Evolutionary conservation across 1,284 basidiomycete species (phyloP).

Genomic region (Pyrrhoderma noxium): DNA sequence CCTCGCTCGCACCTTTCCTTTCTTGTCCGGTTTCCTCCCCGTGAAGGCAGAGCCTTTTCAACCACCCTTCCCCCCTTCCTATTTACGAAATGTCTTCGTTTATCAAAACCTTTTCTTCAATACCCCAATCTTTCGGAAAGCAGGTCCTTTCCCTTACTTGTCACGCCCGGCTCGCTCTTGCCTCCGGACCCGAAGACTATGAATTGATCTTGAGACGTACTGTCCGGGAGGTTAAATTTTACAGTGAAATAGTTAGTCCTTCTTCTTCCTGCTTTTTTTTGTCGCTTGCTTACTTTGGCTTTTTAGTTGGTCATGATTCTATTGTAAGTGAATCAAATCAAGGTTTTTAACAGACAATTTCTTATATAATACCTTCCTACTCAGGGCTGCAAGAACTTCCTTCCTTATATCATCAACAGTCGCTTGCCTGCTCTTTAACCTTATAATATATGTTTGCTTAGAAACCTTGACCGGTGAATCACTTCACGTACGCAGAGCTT

Average conservation of each 20-base stretch:
- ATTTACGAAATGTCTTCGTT: too few relatives aligned
- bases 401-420: constrained; percentile 10
- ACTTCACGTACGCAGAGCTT: too few relatives aligned
- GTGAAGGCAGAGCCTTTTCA: too few relatives aligned
- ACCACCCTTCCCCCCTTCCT: too few relatives aligned
- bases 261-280: background rate
- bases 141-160: constrained; percentile 13
- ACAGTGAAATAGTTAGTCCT: constrained; percentile 14
- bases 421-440: constrained; percentile 15
- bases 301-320: constrained; percentile 12
- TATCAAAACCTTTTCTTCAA: too few relatives aligned
- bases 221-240: constrained; percentile 15
- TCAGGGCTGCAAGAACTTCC: constrained; percentile 3
- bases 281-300: background rate
- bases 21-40: too few relatives aligned
- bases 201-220: constrained; percentile 11
- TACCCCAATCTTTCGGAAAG: background rate
- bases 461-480: constrained; percentile 15
- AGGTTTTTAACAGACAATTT: background rate
- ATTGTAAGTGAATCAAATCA: constrained; percentile 10
- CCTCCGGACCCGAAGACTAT: constrained; percentile 12
- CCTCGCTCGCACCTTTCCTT: too few relatives aligned
- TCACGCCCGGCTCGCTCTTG: constrained; percentile 11
- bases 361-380: background rate
- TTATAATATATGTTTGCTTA: constrained; percentile 12